Percentiles rank a stretch among this genome's conserved stretches.
These are phyloP conservation scores for Rutstroemia sydowiana DNA, from an alignment of 2,329 filamentous ascomycete genomes.

Conservation along the genomic window DNA sequence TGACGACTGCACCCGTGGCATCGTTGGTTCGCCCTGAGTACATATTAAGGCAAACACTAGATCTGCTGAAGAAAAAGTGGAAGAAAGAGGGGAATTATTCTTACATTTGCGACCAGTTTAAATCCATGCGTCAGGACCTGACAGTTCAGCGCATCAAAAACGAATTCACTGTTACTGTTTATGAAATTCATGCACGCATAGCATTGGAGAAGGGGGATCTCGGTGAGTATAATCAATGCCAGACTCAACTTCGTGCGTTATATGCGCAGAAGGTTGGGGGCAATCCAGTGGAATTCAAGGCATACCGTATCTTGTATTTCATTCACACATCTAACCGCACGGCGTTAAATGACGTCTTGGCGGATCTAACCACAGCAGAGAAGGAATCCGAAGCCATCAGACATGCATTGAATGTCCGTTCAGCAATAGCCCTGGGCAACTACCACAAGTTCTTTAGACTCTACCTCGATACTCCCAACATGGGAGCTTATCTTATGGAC, in stretches of 20 bases:
- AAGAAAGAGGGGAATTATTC: conserved; percentile 86
- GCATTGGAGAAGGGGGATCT: conserved; percentile 96
- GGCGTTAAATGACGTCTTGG: conserved; percentile 95
- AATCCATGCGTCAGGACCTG: conserved; percentile 93
- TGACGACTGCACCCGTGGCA: conserved; percentile 83
- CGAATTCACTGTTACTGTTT: conserved; percentile 91
- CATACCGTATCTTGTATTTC: conserved; percentile 99
- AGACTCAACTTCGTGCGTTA: conserved; percentile 90
- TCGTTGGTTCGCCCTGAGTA: conserved; percentile 79
- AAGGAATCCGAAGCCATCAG: conserved; percentile 78
- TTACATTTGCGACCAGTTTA: conserved; percentile 99
- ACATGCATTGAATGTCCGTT: conserved; percentile 86
- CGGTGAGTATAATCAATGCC: conserved; percentile 99
- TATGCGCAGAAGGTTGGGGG: conserved; percentile 84
- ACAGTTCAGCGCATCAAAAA: conserved; percentile 97
- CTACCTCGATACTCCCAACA: conserved; percentile 88
- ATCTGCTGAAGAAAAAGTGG: conserved; percentile 91
- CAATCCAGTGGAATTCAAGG: conserved; percentile 92
- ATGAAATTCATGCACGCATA: conserved; percentile 96
- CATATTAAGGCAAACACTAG: conserved; percentile 76
- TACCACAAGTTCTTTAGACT: conserved; percentile 98
- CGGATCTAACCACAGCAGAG: conserved; percentile 97
- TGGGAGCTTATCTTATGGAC: conserved; percentile 98
- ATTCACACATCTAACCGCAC: conserved; percentile 98
- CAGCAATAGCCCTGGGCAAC: conserved; percentile 85